Conservation (phyloP, 768 basidiomycete species). For the Hemileccinum rubropunctum region DNA sequence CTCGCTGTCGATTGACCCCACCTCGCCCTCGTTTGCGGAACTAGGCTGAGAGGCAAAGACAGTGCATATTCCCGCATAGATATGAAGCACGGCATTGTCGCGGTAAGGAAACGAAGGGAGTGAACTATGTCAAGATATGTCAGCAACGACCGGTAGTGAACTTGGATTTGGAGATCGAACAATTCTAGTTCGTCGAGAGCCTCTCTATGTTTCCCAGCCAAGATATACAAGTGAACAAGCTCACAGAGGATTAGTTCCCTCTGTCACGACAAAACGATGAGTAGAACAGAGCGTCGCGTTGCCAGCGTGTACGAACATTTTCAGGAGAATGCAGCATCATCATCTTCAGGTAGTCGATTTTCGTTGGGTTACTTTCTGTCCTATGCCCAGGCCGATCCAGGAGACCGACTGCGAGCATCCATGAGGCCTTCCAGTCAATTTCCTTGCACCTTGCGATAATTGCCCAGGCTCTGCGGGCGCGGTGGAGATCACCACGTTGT, state of each 20-base stretch:
- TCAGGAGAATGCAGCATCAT: constrained; percentile 72
- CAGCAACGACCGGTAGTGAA: neutral
- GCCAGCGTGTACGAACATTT: constrained; percentile 45
- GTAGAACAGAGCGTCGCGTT: constrained; percentile 4
- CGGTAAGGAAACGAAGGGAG: constrained; percentile 86
- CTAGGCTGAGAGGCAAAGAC: constrained; percentile 55
- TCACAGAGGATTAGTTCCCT: constrained; percentile 75
- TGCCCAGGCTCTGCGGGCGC: constrained; percentile 70
- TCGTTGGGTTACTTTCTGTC: constrained; percentile 31
- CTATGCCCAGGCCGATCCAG: constrained; percentile 37
- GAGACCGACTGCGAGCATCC: constrained; percentile 64
- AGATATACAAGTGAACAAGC: constrained; percentile 64
- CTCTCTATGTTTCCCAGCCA: constrained; percentile 53
- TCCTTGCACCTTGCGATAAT: constrained; percentile 78
- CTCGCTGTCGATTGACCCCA: constrained; percentile 36
- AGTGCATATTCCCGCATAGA: constrained; percentile 77
- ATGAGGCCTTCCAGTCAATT: constrained; percentile 68
- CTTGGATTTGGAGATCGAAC: constrained; percentile 43
- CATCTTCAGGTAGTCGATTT: constrained; percentile 58
- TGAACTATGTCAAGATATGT: constrained; percentile 48
- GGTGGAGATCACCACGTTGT: constrained; percentile 58
- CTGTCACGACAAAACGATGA: constrained; percentile 38
- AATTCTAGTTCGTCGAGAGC: constrained; percentile 86
- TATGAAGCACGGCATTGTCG: constrained; percentile 74
- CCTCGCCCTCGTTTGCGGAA: constrained; percentile 2